phyloP scores from a whole-genome alignment of 2,329 filamentous ascomycete species.

The Drechslera avenae region DNA sequence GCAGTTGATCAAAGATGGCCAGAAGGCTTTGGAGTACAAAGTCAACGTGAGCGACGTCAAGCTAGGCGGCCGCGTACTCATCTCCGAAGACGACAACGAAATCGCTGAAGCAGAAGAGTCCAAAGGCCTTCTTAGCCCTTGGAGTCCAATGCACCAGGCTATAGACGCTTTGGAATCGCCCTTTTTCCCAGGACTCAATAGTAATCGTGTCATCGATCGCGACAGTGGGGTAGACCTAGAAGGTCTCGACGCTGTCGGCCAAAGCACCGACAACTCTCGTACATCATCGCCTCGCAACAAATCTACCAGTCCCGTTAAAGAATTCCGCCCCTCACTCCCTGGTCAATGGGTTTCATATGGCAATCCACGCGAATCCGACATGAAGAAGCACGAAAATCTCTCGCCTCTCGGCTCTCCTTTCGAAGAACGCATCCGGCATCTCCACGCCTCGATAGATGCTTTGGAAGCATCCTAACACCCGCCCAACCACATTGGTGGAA shows the following conservation, averaged over 20 bases:
- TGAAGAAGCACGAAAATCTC: constrained; percentile 16
- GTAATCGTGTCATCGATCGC: constrained; percentile 40
- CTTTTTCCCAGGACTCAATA: constrained; percentile 15
- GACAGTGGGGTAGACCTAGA: constrained; percentile 48
- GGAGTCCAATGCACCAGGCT: constrained; percentile 40
- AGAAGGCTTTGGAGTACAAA: constrained; percentile 82
- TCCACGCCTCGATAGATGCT: constrained; percentile 29
- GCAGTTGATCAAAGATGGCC: constrained; percentile 84
- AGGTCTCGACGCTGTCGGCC: constrained; percentile 29
- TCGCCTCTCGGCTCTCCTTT: constrained; percentile 37
- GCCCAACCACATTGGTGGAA: not conserved
- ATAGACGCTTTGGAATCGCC: constrained; percentile 27
- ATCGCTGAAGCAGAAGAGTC: constrained; percentile 23
- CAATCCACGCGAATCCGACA: not conserved
- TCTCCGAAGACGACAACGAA: constrained; percentile 65
- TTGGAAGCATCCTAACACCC: constrained; percentile 20
- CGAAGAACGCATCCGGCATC: constrained; percentile 31
- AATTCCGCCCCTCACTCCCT: constrained; percentile 15
- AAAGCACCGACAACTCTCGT: constrained; percentile 8
- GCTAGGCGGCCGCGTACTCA: constrained; percentile 79
- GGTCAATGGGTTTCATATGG: constrained; percentile 17
- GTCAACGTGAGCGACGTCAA: constrained; percentile 80
- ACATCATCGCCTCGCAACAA: constrained; percentile 4
- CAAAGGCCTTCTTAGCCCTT: constrained; percentile 44
- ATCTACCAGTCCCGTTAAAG: constrained; percentile 9